Evolutionary conservation across 148 eudicot species (phyloP).

Genomic region (Rhododendron henanense): DNA sequence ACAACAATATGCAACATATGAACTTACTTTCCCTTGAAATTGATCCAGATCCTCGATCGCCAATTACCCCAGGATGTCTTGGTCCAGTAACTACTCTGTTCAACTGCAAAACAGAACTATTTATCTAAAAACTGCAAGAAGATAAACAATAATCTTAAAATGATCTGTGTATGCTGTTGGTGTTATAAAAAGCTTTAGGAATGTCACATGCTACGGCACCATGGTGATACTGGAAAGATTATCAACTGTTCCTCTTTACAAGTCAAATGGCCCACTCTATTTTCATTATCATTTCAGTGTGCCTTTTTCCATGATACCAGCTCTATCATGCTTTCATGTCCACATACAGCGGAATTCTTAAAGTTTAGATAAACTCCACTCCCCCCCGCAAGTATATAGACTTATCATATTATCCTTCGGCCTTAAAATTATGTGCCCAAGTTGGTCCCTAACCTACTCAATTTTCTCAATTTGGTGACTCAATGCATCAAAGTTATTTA

Average conservation of each 20-base stretch:
- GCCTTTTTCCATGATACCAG: background rate
- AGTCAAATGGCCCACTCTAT: background rate
- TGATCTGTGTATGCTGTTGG: background rate
- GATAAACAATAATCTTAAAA: background rate
- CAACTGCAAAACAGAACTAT: slow-evolving; percentile 53
- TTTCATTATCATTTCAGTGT: background rate
- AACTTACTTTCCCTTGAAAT: slow-evolving; percentile 97
- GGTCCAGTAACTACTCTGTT: slow-evolving; percentile 89
- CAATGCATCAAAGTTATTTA: background rate
- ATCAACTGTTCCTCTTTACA: background rate
- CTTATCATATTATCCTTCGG: background rate
- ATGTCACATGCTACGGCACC: background rate
- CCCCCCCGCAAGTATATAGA: background rate
- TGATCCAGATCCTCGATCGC: slow-evolving; percentile 96
- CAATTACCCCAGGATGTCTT: slow-evolving; percentile 93
- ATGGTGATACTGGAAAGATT: no score
- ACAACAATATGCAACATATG: background rate
- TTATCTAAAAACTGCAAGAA: background rate
- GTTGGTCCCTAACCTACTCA: background rate
- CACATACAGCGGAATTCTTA: background rate
- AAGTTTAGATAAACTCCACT: background rate
- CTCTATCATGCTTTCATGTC: background rate
- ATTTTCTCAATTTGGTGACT: background rate
- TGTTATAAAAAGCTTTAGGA: background rate
- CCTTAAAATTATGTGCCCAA: background rate